Base-by-base conservation (phyloP, 208 protist species). In the Leishmania braziliensis region DNA sequence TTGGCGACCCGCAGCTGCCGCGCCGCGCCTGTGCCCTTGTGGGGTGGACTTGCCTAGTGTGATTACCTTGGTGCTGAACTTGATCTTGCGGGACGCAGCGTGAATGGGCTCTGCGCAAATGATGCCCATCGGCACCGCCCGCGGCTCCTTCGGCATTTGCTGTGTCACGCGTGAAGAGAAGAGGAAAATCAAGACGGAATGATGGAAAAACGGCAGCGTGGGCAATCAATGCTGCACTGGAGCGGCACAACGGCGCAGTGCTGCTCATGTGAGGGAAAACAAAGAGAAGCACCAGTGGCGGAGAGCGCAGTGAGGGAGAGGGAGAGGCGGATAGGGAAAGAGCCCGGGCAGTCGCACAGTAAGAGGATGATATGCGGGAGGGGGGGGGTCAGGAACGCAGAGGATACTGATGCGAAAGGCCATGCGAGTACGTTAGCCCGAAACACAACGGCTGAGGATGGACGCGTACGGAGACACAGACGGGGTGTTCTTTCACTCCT, bases 121-220 rank as follows among this genome's bases (percentile, higher is more conserved):
- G 86, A 97, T 87, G 78, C 92, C 91, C 92, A 97, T 97, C 16
- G 94, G 86, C 85, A 95, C 92, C 54, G 87, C 77, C 26, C 92
- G 88, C 0, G 78, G 58, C 70, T 85, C 92, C 85, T 96, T 96
- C 72, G 91, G 94, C 94, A 96, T 97, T 18, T 18, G 26, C 29
- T 53, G 50, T 18, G 23, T 12, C 36, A 26, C 50, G 20, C 51
- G 33, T 16, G 33, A 81, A 23, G 26, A 66, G 8, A 29, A 75
- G 20, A 5, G 72, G 29, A 12, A 54, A 29, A n/a, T 46, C 6
- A 56, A 56, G 53, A 23, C 53, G 10, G 53, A 56, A 20, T 56
- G 53, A 20, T 23, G 53, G 29, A 0, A 10, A 33, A 63, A 14
- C 58, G 26, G 58, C 58, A 18, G 29, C 58, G 58, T 9, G 26